Evolutionary conservation across 2,329 filamentous ascomycete genomes (phyloP), one percentile per base, ranked within the genome.

Genomic region (Orbilia oligospora): DNA sequence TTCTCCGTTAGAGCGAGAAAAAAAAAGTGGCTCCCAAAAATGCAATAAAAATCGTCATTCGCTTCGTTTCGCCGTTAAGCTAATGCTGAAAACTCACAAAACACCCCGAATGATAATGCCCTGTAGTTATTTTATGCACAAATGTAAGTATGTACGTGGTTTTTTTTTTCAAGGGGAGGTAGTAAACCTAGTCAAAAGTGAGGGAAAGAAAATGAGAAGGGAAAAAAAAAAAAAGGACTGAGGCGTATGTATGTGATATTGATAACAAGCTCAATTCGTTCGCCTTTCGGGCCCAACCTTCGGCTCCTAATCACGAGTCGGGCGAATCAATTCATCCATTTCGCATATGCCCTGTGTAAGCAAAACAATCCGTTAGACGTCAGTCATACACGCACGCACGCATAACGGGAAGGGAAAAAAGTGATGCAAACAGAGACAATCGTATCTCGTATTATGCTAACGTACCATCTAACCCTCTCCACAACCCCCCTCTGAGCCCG

Each of bases 381-480:
- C 30, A 58, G 30, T 22, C 30, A 22, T 14, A 30, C 22, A 58
- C n/a, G 12, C 16, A 58, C n/a, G 12, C 16, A 38, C 53, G n/a
- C 30, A 58, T 22, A 38, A 41, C 48, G 33, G 20, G 22, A 27
- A 30, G 27, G 36, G 18, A 20, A 49, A 49, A n/a, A n/a, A n/a
- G n/a, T n/a, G n/a, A n/a, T n/a, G n/a, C n/a, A n/a, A 61, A 48
- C 65, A 63, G 20, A 41, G 30, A 63, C 24, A 22, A 51, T 22
- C 12, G n/a, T 18, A 24, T 12, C 9, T 22, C 48, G 27, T 30
- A 30, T 30, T 9, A 12, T 24, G 16, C 14, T 8, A 44, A 76
- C 89, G 86, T 97, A 98, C 95, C 96, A 98, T 80, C 93, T 88
- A 81, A 98, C 93, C 76, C 96, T 88, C 81, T 94, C 90, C 68